phyloP scores from a whole-genome alignment of 495 filamentous ascomycete genomes.

The Penicillium pulvis region DNA sequence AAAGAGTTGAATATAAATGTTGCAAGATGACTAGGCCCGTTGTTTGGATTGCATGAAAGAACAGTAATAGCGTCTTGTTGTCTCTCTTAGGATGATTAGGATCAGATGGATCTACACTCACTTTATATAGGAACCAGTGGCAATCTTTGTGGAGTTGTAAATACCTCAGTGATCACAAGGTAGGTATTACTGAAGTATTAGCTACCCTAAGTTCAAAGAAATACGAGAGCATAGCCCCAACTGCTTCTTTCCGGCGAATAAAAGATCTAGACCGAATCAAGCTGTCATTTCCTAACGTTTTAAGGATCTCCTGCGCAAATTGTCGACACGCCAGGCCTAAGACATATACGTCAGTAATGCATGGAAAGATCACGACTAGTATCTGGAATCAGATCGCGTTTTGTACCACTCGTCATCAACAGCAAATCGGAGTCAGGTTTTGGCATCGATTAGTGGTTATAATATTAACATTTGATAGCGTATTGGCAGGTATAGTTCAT shows the following conservation, averaged over 20 bases:
- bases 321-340: too few relatives aligned
- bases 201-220: background rate
- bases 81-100: background rate
- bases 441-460: background rate
- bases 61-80: background rate
- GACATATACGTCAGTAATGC: too few relatives aligned
- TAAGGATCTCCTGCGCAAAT: background rate
- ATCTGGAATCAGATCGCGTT: too few relatives aligned
- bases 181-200: background rate
- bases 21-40: background rate
- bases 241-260: background rate
- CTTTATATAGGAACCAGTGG: slow-evolving; percentile 3
- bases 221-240: slow-evolving; percentile 2
- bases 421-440: background rate
- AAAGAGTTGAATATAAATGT: too few relatives aligned
- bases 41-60: background rate
- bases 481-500: background rate
- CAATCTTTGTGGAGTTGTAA: background rate
- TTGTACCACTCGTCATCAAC: background rate
- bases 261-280: slow-evolving; percentile 4
- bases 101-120: background rate
- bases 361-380: too few relatives aligned
- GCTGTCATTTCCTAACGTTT: slow-evolving; percentile 1
- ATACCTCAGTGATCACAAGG: background rate
- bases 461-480: background rate